A percentile compares a stretch with the other conserved stretches of the same genome.
Conservation (phyloP, 352 stramenopile species). For the Pythium dissotocum region DNA sequence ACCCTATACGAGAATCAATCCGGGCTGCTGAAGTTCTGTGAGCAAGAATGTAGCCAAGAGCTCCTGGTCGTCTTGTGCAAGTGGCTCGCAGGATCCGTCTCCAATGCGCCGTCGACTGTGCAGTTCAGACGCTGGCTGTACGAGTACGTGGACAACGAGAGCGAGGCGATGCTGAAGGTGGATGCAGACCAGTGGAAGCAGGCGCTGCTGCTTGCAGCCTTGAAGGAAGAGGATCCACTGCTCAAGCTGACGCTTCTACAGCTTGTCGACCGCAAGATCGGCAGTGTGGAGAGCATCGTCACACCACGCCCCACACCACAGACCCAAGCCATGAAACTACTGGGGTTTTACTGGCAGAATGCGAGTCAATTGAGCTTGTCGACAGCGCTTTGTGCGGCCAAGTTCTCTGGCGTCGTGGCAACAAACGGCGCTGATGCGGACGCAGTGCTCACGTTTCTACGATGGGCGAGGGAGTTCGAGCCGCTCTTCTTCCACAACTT, state of each 20-base stretch:
- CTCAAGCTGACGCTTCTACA: slow-evolving; percentile 35
- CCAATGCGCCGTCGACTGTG: background rate
- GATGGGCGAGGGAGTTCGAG: slow-evolving; percentile 44
- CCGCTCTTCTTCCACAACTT: slow-evolving; percentile 48
- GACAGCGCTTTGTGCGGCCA: slow-evolving; percentile 45
- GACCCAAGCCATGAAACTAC: slow-evolving; percentile 29
- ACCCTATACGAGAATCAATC: slow-evolving; percentile 29
- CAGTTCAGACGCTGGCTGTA: slow-evolving; percentile 45
- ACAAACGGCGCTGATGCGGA: slow-evolving; percentile 1
- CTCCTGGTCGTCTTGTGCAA: slow-evolving; percentile 12
- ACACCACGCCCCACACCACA: background rate
- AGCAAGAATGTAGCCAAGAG: slow-evolving; percentile 21
- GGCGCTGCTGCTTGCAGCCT: slow-evolving; percentile 34
- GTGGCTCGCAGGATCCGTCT: slow-evolving; percentile 1
- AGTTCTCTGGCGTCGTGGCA: slow-evolving; percentile 33
- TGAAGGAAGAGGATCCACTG: slow-evolving; percentile 30
- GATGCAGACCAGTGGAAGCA: slow-evolving; percentile 37
- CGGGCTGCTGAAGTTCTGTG: slow-evolving; percentile 36
- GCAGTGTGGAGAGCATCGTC: background rate
- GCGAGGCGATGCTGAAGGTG: slow-evolving; percentile 24
- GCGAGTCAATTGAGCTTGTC: slow-evolving; percentile 34
- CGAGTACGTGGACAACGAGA: slow-evolving; percentile 19
- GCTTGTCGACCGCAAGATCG: slow-evolving; percentile 25
- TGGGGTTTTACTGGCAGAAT: slow-evolving; percentile 48
- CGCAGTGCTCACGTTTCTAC: slow-evolving; percentile 36